Base-by-base conservation (phyloP, 495 filamentous ascomycete species). In the Talaromyces nanjingensis region DNA sequence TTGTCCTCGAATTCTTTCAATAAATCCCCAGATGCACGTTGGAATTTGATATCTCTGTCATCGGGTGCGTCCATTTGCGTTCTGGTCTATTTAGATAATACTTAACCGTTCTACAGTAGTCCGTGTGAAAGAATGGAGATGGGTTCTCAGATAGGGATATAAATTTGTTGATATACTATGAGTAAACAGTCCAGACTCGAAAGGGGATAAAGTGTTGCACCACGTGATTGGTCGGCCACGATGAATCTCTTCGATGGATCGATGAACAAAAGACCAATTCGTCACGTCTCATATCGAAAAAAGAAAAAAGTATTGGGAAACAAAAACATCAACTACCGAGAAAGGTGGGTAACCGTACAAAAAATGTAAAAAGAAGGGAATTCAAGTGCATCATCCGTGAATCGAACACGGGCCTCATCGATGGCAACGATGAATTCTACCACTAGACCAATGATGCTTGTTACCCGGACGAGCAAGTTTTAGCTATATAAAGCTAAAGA, bases 41-140 rank as follows among this genome's bases (percentile, higher is more conserved):
- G 89, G 20, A 96, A 82, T 70, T 89, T 86, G 56, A 91, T 76
- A 65, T 93, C 91, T 60, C 81, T 74, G 52, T 91, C 90, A 22
- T 83, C 82, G 2, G 75, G 72, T 49, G 76, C 78, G 69, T 83
- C 78, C 80, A 83, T 83, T 57, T 39, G 34, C 12, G 3, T 8
- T 39, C 9, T 29, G 9, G 14, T 49, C 37, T 24, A 2, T 27
- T 4, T 27, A 2, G 45, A 12, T 42, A 4, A 12, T 42, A 12
- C 14, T 42, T 42, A 14, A 16, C 11, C 37, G 37, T 4, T 42
- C 5, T 16, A n/a, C 37, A 42, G 1, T 42, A 11, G 12, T 9
- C 12, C 14, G 37, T 42, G 33, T n/a, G 37, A 42, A 42, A 5
- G 2, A 42, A 16, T 42, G 12, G 12, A 3, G 12, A 39, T 39